These are phyloP conservation scores for Fomitopsis pinicola DNA, from an alignment of 1,284 basidiomycete species.

Conservation along the genomic window DNA sequence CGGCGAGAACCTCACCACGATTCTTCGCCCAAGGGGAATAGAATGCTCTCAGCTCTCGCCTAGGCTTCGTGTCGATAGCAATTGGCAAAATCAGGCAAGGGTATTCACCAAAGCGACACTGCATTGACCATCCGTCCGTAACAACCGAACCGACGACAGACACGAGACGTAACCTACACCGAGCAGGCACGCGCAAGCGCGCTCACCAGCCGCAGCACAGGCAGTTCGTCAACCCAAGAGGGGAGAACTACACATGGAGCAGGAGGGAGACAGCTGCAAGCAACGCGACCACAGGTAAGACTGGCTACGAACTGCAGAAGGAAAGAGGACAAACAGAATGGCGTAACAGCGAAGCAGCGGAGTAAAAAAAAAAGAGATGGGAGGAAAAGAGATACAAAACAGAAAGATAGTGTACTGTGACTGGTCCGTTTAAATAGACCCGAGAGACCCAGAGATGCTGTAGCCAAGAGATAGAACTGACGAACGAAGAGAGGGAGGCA, in stretches of 20 bases:
- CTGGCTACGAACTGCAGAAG: slow-evolving; percentile 1
- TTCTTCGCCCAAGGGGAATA: no score
- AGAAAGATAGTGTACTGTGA: slow-evolving; percentile 18
- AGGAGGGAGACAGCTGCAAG: slow-evolving; percentile 25
- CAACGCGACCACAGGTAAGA: slow-evolving; percentile 3
- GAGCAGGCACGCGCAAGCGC: slow-evolving; percentile 20
- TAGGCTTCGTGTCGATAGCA: no score
- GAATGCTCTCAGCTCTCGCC: no score
- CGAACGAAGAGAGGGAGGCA: slow-evolving; percentile 5
- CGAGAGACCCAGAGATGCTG: slow-evolving; percentile 12
- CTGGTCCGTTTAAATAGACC: slow-evolving; percentile 19
- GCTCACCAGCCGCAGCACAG: slow-evolving; percentile 33
- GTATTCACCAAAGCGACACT: not conserved
- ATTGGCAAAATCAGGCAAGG: no score
- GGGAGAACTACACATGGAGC: slow-evolving; percentile 29
- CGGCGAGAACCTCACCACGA: no score
- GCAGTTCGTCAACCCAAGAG: slow-evolving; percentile 36
- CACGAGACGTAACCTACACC: slow-evolving; percentile 4
- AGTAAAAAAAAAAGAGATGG: slow-evolving; percentile 13
- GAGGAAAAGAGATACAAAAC: slow-evolving; percentile 13
- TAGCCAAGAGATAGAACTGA: slow-evolving; percentile 11
- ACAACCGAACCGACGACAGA: not conserved
- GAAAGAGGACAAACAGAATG: not conserved
- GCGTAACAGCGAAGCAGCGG: slow-evolving; percentile 2
- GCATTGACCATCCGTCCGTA: not conserved